Percentiles rank a stretch among this genome's conserved stretches.
Evolutionary conservation across 2,329 filamentous ascomycete genomes (phyloP).

Genomic region (Pseudocercospora fijiensis): DNA sequence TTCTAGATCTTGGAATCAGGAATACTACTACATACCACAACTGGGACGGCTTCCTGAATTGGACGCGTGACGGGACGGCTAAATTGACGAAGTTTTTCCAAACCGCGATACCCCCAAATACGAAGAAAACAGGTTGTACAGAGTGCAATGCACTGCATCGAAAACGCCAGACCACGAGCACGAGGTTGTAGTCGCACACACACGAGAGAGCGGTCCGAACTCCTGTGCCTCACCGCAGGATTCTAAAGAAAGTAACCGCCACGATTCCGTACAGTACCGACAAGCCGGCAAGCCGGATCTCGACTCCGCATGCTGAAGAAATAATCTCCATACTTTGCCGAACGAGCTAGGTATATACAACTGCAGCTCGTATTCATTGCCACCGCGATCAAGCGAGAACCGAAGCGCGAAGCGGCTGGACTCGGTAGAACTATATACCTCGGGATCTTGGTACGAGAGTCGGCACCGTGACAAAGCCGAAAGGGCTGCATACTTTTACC

Average conservation of each 20-base stretch:
- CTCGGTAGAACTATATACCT: too few species aligned
- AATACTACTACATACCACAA: not conserved
- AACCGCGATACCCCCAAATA: not conserved
- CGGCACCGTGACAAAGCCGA: not conserved
- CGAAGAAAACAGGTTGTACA: constrained; percentile 2
- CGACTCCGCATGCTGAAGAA: not conserved
- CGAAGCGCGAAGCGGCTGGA: not conserved
- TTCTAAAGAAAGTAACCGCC: not conserved
- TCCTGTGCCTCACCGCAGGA: not conserved
- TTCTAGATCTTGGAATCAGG: not conserved
- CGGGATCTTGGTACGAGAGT: not conserved
- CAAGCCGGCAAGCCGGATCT: not conserved
- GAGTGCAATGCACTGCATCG: not conserved
- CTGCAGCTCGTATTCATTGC: too few species aligned
- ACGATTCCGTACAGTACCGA: not conserved
- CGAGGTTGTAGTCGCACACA: not conserved
- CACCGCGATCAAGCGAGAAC: too few species aligned
- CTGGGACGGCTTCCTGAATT: not conserved
- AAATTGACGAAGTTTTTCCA: not conserved
- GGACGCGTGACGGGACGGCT: too few species aligned
- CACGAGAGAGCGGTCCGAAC: not conserved
- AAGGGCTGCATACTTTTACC: constrained; percentile 4
- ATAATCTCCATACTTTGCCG: too few species aligned
- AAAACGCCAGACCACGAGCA: not conserved
- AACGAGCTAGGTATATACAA: too few species aligned